These are phyloP conservation scores for Xylaria sp. DNA, from an alignment of 2,329 filamentous ascomycete species.

Conservation along the genomic window DNA sequence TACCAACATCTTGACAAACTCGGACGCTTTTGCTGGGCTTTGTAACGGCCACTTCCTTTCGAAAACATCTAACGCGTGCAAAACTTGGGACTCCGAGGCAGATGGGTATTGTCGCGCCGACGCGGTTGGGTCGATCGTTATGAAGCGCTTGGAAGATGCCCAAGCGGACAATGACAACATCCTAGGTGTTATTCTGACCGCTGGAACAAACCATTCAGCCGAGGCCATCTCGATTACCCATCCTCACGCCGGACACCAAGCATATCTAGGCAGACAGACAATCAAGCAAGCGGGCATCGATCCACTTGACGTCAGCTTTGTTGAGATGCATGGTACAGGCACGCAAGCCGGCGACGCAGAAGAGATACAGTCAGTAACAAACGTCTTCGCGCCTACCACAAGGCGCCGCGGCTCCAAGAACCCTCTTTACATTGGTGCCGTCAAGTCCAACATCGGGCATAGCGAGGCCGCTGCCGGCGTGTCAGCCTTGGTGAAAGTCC, in stretches of 20 bases:
- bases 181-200: constrained; percentile 55
- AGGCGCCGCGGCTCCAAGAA: constrained; percentile 48
- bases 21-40: constrained; percentile 71
- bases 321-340: constrained; percentile 77
- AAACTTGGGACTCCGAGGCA: constrained; percentile 57
- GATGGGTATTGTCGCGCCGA: constrained; percentile 58
- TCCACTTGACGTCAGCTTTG: constrained; percentile 64
- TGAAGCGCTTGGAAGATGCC: constrained; percentile 51
- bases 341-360: constrained; percentile 75
- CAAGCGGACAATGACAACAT: constrained; percentile 58
- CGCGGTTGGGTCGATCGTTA: constrained; percentile 40
- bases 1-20: constrained; percentile 71
- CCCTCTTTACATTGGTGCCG: constrained; percentile 58
- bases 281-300: constrained; percentile 69
- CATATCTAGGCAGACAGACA: constrained; percentile 67
- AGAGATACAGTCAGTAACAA: constrained; percentile 72
- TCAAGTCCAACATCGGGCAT: constrained; percentile 61
- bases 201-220: constrained; percentile 77
- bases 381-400: constrained; percentile 65
- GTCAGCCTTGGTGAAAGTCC: constrained; percentile 38
- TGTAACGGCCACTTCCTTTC: constrained; percentile 72
- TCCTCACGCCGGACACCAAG: constrained; percentile 72
- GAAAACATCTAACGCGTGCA: constrained; percentile 53
- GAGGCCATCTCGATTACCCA: constrained; percentile 78
- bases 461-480: constrained; percentile 54